A percentile compares a stretch with the other conserved stretches of the same genome.
Conservation (phyloP, 1,284 basidiomycete species). For the Omphalotus olearius region DNA sequence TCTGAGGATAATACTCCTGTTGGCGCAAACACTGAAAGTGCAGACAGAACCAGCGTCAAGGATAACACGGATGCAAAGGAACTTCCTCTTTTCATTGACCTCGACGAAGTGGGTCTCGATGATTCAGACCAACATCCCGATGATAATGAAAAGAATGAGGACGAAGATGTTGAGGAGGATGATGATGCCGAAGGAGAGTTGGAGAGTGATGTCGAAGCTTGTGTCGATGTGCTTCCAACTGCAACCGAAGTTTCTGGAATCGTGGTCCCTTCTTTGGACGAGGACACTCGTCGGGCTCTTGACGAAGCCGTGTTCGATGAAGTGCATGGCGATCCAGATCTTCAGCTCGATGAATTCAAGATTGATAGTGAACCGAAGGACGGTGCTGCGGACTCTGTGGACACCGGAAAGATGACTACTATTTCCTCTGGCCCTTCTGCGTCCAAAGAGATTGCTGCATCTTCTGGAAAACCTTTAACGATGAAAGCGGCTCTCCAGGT, state of each 20-base stretch:
- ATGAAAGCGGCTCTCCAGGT: neutral
- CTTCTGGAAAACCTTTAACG: no score
- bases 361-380: neutral
- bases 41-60: no score
- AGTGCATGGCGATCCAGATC: neutral
- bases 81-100: no score
- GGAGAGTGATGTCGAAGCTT: neutral
- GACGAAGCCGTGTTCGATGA: slow-evolving; percentile 3
- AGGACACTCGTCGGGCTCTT: neutral
- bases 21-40: neutral
- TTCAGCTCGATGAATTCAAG: no score
- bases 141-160: neutral
- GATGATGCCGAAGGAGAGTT: neutral
- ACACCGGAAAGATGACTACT: no score
- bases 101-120: no score
- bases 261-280: neutral
- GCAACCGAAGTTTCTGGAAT: neutral
- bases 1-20: neutral
- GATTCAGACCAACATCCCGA: neutral
- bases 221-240: neutral
- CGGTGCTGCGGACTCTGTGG: no score
- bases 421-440: neutral
- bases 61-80: no score
- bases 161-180: neutral
- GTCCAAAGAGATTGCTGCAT: no score